Base-by-base conservation (phyloP, 2,329 filamentous ascomycete genomes). In the Colletotrichum sp. region DNA sequence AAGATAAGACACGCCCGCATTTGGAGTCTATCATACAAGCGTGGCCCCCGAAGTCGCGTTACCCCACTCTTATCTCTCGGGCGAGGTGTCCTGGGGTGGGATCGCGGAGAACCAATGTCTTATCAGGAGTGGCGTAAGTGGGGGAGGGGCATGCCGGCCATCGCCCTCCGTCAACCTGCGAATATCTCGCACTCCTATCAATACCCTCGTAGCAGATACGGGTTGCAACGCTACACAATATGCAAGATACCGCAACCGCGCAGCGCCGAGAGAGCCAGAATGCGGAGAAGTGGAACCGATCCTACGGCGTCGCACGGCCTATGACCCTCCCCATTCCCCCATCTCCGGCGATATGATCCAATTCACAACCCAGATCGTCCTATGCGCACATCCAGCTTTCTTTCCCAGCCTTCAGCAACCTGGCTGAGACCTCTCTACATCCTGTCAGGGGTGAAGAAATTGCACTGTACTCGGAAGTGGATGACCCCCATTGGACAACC, bases 291-390 rank as follows among this genome's bases (percentile, higher is more conserved):
- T 66, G 67, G 67, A 48, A 36, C 34, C 26, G 26, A 30, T 26
- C 8, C n/a, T 16, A 43, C 26, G 15, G 36, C 24, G 6, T 61
- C n/a, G 61, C 61, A 39, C n/a, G 30, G 61, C 18, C 48, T 39
- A 72, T 72, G 72, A 26, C 18, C 61, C 52, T 74, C 61, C 68
- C 72, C 48, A 71, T 74, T 74, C 67, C 72, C 72, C 72, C 72
- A 74, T 74, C 36, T 72, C 55, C 70, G 72, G n/a, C 10, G 26
- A 16, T 63, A 63, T 48, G 48, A 30, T 36, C 34, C 28, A 15
- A 32, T 32, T 55, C 15, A 21, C 48, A 36, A 9, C 52, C 26
- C 72, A 34, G 48, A 59, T 6, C 32, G 39, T 55, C 52, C 24
- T 52, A 59, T 36, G 16, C 30, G 34, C 26, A 30, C 30, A 10